Percentiles rank a stretch among this genome's conserved stretches.
phyloP scores from a whole-genome alignment of 208 protist genomes.

The Trypanosoma grayi region DNA sequence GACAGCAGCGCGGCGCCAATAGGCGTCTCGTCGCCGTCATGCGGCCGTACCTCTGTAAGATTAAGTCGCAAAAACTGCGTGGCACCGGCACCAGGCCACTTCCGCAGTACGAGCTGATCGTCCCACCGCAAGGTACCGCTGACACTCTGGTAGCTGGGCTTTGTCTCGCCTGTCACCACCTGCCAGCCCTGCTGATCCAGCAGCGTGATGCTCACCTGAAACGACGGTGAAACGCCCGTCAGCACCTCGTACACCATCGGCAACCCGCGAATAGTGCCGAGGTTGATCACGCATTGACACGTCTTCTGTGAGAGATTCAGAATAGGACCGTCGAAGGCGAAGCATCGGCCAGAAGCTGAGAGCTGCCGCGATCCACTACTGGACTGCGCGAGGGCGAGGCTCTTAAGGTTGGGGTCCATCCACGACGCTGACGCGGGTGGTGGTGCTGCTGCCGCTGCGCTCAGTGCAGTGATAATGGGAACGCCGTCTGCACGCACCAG shows the following conservation, averaged over 20 bases:
- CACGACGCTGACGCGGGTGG: not conserved
- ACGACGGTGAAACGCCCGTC: slow-evolving; percentile 74
- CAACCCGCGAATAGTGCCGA: slow-evolving; percentile 82
- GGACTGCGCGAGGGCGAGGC: not conserved
- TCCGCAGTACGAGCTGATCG: slow-evolving; percentile 78
- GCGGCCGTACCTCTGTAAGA: slow-evolving; percentile 76
- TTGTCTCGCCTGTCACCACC: slow-evolving; percentile 74
- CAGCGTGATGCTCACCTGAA: slow-evolving; percentile 82
- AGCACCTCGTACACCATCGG: slow-evolving; percentile 80
- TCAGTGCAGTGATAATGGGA: slow-evolving; percentile 40
- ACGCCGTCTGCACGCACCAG: slow-evolving; percentile 72
- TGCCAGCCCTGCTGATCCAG: slow-evolving; percentile 87
- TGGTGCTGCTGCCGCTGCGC: no score
- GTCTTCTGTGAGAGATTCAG: slow-evolving; percentile 82
- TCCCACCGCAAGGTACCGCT: slow-evolving; percentile 82
- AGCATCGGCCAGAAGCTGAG: not conserved
- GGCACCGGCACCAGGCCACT: slow-evolving; percentile 79
- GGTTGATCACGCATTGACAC: slow-evolving; percentile 74
- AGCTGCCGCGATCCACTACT: not conserved
- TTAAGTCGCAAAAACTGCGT: slow-evolving; percentile 88
- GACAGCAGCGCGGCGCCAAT: slow-evolving; percentile 87
- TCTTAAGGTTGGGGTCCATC: slow-evolving; percentile 1
- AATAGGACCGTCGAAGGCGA: slow-evolving; percentile 41
- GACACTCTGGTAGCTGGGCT: slow-evolving; percentile 81
- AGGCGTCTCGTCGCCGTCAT: slow-evolving; percentile 82